Evolutionary conservation across 352 stramenopile genomes (phyloP).

Genomic region (Phytophthora ramorum): DNA sequence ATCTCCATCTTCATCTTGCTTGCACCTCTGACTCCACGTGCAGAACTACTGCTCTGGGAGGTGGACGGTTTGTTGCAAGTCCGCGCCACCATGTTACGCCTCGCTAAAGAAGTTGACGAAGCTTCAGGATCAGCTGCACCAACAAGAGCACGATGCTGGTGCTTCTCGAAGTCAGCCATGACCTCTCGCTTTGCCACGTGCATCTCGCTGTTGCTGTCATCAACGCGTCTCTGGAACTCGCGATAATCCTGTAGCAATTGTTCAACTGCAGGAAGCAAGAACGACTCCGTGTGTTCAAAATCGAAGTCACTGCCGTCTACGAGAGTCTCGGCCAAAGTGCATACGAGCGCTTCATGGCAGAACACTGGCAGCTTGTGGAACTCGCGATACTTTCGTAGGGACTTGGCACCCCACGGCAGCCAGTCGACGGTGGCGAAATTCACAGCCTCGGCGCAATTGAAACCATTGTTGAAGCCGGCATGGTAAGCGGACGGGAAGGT

Average conservation of each 20-base stretch:
- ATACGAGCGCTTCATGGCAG: slow-evolving; percentile 84
- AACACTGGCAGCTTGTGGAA: slow-evolving; percentile 89
- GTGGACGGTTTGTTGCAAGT: slow-evolving; percentile 31
- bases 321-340: slow-evolving; percentile 75
- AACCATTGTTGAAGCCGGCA: slow-evolving; percentile 97
- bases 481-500: slow-evolving; percentile 99
- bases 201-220: slow-evolving; percentile 16
- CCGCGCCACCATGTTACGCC: slow-evolving; percentile 44
- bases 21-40: slow-evolving; percentile 33
- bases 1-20: slow-evolving; percentile 30
- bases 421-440: slow-evolving; percentile 93
- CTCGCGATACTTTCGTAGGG: slow-evolving; percentile 74
- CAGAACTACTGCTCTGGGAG: slow-evolving; percentile 7
- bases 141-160: slow-evolving; percentile 18
- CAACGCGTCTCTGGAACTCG: slow-evolving; percentile 56
- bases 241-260: slow-evolving; percentile 65
- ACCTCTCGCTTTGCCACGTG: slow-evolving; percentile 49
- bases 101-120: slow-evolving; percentile 34
- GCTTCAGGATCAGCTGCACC: slow-evolving; percentile 14
- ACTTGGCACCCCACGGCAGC: slow-evolving; percentile 83
- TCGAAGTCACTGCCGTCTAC: slow-evolving; percentile 67
- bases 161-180: slow-evolving; percentile 63
- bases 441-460: slow-evolving; percentile 93
- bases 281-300: slow-evolving; percentile 46
- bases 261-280: slow-evolving; percentile 70